Evolutionary conservation across 2,329 filamentous ascomycete genomes (phyloP), one percentile per base, ranked within the genome.

Genomic region (Fusarium equiseti): DNA sequence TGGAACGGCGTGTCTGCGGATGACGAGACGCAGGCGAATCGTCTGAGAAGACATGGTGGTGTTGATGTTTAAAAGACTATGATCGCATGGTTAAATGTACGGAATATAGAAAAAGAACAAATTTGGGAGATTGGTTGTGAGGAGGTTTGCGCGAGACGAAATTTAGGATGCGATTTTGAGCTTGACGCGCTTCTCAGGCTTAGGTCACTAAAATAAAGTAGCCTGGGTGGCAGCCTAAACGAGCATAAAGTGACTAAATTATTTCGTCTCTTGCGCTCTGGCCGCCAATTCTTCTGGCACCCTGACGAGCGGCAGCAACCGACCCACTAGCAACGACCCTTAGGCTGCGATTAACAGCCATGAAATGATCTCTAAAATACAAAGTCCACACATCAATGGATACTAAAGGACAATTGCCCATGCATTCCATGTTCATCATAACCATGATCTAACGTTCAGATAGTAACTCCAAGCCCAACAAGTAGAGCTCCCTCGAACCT

Each of bases 1-100:
- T 10, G 94, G 93, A 26, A 96, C 85, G 45, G 86, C 88, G 80
- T 95, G 89, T 61, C 94, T 91, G 69, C 89, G 88, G 57, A 97
- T 88, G 38, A 88, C 84, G 50, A 97, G 83, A 71, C 91, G 91
- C 65, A 97, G 86, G 76, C 94, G 92, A 86, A 96, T 79, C 53
- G 76, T 75, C 58, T 76, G 75, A 43, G 74, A 68, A 35, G 77
- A 70, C 80, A 80, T 81, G 48, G 31, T 32, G 31, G 31, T 32
- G 31, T 20, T 31, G 24, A 24, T 31, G 6, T 40, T 26, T 58
- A 16, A 3, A 48, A 3, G 24, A 18, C 27, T 68, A 75, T 40
- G 6, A 55, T 64, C 42, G 66, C 75, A 77, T 77, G 24, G 3
- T 53, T 56, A 38, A 20, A 46, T 52, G 24, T 22, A n/a, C 15